Evolutionary conservation across 1,284 basidiomycete species (phyloP).

Genomic region (Trametes pubescens): DNA sequence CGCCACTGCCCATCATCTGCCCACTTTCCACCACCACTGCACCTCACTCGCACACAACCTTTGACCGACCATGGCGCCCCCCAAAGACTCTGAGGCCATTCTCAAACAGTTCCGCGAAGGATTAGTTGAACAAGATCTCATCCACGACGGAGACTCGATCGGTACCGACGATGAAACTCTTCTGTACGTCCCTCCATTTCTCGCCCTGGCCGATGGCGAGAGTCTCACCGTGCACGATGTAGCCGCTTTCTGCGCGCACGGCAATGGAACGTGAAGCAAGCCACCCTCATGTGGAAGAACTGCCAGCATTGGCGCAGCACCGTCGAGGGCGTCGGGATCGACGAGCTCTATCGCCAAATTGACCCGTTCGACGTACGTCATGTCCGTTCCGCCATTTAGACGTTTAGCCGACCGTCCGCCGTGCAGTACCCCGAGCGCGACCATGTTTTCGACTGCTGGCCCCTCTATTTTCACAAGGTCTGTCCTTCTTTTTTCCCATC

Average conservation of each 20-base stretch:
- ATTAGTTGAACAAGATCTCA: slow-evolving; percentile 57
- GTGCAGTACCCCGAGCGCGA: slow-evolving; percentile 71
- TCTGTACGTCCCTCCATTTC: slow-evolving; percentile 44
- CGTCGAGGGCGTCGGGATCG: slow-evolving; percentile 63
- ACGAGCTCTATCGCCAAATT: slow-evolving; percentile 59
- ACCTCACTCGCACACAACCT: neutral
- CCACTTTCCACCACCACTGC: neutral
- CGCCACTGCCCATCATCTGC: neutral
- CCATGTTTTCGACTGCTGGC: slow-evolving; percentile 75
- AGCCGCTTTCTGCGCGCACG: slow-evolving; percentile 77
- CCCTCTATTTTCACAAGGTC: slow-evolving; percentile 78
- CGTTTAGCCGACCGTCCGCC: neutral
- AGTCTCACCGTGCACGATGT: slow-evolving; percentile 3
- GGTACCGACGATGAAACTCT: slow-evolving; percentile 72
- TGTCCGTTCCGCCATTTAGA: neutral
- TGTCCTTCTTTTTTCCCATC: neutral
- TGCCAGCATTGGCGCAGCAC: slow-evolving; percentile 68
- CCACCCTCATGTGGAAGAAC: slow-evolving; percentile 66
- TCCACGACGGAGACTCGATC: slow-evolving; percentile 68
- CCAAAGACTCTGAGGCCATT: slow-evolving; percentile 29
- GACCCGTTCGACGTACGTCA: slow-evolving; percentile 69
- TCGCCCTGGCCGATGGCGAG: neutral
- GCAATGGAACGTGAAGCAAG: slow-evolving; percentile 59
- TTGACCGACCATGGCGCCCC: slow-evolving; percentile 21
- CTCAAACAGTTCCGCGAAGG: slow-evolving; percentile 55